Evolutionary conservation across 441 rosid species (phyloP), one percentile per base, ranked within the genome.

Genomic region (Gossypium laxum): DNA sequence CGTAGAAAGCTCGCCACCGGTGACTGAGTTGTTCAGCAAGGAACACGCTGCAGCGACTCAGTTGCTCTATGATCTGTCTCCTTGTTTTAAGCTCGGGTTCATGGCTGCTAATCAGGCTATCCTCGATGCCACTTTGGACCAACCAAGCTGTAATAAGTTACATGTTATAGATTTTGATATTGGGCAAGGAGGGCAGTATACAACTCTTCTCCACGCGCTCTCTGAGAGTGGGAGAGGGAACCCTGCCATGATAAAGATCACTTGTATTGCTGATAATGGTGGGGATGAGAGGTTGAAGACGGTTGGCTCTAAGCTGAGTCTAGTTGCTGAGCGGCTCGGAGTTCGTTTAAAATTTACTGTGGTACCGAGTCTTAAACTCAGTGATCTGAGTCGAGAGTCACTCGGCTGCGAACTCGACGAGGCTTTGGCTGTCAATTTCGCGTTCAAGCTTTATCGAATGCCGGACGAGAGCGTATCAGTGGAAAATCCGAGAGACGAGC

Each of bases 401-500:
- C 85, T 93, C 19, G 84, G 94, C 3, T 88, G 94, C 75, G 89
- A 84, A 12, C 73, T 85, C 0, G 87, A 88, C 62, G 97, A 87
- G 79, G 73, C 88, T 0, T 65, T 91, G 48, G 94, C 86, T 0
- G 92, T 93, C 14, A 91, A 93, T 74, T 84, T 93, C 15, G 97
- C 97, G 3, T 91, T 88, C 77, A 88, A 85, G 41, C 73, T 92
- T 32, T 89, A 76, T 28, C 73, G 86, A 41, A 85, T 91, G 74
- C 91, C 95, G 0, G 97, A 93, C 79, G 97, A 93, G 79, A 91
- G 96, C 74, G 96, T 93, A 8, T 87, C 86, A 4, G 79, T 75
- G 38, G 98, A 91, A 73, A 93, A 93, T 72, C 97, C 92, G 0
- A 71, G 98, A 0, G 98, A 91, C 82, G 91, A 88, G 82, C 88